These are phyloP conservation scores for Exophiala calicioides DNA, from an alignment of 2,329 filamentous ascomycete species.

Conservation along the genomic window DNA sequence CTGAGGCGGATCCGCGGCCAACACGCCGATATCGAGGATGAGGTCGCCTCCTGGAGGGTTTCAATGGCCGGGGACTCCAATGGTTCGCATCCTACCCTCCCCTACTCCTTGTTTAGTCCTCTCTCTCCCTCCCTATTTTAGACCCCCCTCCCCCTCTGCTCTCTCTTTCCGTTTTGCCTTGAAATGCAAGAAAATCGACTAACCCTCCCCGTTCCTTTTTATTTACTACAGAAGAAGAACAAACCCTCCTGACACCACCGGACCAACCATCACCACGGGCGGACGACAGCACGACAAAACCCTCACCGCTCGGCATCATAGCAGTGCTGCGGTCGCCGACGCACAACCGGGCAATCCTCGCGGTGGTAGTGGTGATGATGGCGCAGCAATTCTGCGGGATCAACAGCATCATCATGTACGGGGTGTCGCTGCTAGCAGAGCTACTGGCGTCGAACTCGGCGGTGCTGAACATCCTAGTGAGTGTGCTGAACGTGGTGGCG, in stretches of 20 bases:
- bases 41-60: conserved; percentile 63
- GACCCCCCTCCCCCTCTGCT: too few species aligned
- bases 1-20: conserved; percentile 76
- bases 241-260: conserved; percentile 60
- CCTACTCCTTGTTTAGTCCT: too few species aligned
- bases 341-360: conserved; percentile 73
- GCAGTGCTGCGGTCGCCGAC: conserved; percentile 62
- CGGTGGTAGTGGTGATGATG: conserved; percentile 83
- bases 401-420: conserved; percentile 98
- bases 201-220: too few species aligned
- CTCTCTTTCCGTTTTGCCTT: too few species aligned
- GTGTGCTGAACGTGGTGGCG: conserved; percentile 78
- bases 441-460: conserved; percentile 80
- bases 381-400: conserved; percentile 87
- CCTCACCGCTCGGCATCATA: conserved; percentile 58
- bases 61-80: conserved; percentile 32
- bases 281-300: conserved; percentile 30
- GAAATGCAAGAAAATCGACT: too few species aligned
- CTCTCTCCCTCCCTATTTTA: too few species aligned
- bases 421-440: conserved; percentile 80
- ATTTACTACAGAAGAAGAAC: conserved; percentile 60
- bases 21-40: conserved; percentile 68
- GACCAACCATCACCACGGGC: conserved; percentile 9
- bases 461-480: conserved; percentile 83
- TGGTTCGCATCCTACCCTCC: conserved; percentile 8